Evolutionary conservation across 2,329 filamentous ascomycete species (phyloP).

Genomic region (Lizonia empirigonia): DNA sequence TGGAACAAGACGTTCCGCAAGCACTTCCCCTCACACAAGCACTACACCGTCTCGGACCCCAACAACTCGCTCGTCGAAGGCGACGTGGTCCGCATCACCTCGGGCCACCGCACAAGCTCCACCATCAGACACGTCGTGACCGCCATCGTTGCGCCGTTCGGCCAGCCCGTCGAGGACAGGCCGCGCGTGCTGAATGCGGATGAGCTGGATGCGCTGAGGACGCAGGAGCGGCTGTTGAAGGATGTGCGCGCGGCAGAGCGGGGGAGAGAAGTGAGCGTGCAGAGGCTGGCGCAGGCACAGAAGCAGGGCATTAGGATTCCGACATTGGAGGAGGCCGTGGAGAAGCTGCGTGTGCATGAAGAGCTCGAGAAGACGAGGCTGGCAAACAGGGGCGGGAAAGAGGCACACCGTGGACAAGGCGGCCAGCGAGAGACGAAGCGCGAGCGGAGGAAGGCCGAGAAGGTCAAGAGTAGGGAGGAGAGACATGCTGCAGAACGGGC

Average conservation of each 20-base stretch:
- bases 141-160: constrained; percentile 74
- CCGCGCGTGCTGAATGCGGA: constrained; percentile 69
- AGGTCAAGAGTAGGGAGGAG: constrained; percentile 34
- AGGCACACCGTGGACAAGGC: constrained; percentile 33
- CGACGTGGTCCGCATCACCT: constrained; percentile 74
- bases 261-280: constrained; percentile 36
- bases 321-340: constrained; percentile 39
- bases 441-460: constrained; percentile 32
- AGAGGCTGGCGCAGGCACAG: constrained; percentile 36
- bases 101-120: constrained; percentile 68
- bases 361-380: constrained; percentile 23
- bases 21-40: constrained; percentile 68
- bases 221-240: constrained; percentile 63
- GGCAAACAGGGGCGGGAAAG: constrained; percentile 15
- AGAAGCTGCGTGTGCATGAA: constrained; percentile 32
- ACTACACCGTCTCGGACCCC: constrained; percentile 79
- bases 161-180: constrained; percentile 66
- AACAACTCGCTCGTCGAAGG: constrained; percentile 73
- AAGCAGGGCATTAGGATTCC: constrained; percentile 38
- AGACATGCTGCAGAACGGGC: constrained; percentile 30
- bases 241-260: constrained; percentile 56
- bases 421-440: constrained; percentile 36
- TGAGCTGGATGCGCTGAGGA: constrained; percentile 63
- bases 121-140: constrained; percentile 76
- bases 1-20: constrained; percentile 78